Percentiles rank a stretch among this genome's conserved stretches.
Evolutionary conservation across 2,329 filamentous ascomycete genomes (phyloP).

Genomic region (Immersiporthe knoxdaviesiana): DNA sequence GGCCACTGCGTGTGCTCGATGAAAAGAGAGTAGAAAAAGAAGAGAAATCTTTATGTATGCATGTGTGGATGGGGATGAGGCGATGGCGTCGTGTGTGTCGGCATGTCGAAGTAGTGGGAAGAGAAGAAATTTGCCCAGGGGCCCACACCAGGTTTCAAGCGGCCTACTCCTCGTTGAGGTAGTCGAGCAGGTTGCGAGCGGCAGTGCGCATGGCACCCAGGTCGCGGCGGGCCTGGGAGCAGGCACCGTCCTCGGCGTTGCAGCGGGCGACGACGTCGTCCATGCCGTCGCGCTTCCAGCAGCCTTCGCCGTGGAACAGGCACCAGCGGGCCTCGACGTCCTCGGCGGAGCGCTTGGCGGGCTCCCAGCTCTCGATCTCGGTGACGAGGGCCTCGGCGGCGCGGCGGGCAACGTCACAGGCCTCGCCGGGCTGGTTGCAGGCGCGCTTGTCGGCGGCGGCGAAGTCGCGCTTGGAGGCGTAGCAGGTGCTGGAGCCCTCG

Average conservation of each 20-base stretch:
- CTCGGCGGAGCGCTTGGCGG: slow-evolving; percentile 27
- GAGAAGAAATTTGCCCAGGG: neutral
- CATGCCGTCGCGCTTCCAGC: slow-evolving; percentile 40
- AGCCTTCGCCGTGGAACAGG: slow-evolving; percentile 38
- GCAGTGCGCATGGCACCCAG: slow-evolving; percentile 40
- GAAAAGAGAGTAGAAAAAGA: slow-evolving; percentile 15
- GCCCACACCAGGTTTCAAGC: no score
- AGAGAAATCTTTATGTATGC: slow-evolving; percentile 13
- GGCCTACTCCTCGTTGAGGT: slow-evolving; percentile 23
- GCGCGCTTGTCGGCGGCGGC: slow-evolving; percentile 36
- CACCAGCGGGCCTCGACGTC: slow-evolving; percentile 35
- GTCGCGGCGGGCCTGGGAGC: slow-evolving; percentile 44
- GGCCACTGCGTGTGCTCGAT: slow-evolving; percentile 8
- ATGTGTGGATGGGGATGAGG: neutral
- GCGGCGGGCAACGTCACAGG: slow-evolving; percentile 48
- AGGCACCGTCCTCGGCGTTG: slow-evolving; percentile 38
- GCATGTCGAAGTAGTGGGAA: slow-evolving; percentile 22
- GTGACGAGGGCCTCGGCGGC: slow-evolving; percentile 43
- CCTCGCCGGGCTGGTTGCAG: slow-evolving; percentile 45
- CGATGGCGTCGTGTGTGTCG: slow-evolving; percentile 16
- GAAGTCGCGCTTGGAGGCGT: slow-evolving; percentile 28
- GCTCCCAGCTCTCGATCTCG: slow-evolving; percentile 32
- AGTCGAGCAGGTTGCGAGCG: slow-evolving; percentile 38
- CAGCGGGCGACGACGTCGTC: slow-evolving; percentile 35
- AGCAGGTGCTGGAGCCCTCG: slow-evolving; percentile 32